Evolutionary conservation across 441 rosid species (phyloP), one percentile per base, ranked within the genome.

Genomic region (Populus trichocarpa): DNA sequence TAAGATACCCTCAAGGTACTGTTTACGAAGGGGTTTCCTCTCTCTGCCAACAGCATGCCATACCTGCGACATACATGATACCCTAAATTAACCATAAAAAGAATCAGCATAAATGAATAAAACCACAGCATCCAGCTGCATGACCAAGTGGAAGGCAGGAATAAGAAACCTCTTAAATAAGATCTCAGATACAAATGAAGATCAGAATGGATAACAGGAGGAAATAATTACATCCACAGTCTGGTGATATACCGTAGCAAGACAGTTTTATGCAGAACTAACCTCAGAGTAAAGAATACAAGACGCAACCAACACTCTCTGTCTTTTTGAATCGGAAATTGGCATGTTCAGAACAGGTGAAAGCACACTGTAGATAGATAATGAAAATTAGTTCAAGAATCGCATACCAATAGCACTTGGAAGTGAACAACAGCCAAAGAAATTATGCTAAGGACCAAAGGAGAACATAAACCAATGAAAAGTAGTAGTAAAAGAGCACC

Each of bases 221-320:
- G 73, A 75, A 64, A 77, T 46, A 77, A 75, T n/a, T 20, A 61
- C 66, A 63, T 4, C 14, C 42, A 36, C 6, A 67, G 59, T 75
- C 26, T 35, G n/a, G 12, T 50, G n/a, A 67, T 69, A 67, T 36
- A 72, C 61, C 35, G 71, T 61, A 77, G 69, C 64, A 78, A 78
- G 42, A 75, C 59, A 79, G 70, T 74, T 82, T 70, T 83, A 78
- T 35, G 71, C 50, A 80, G 76, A 86, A 89, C 98, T 82, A 85
- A 97, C 99, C 99, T 97, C 99, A 61, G 99, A 93, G 86, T 88
- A 95, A n/a, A 97, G 95, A 86, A 97, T 94, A 84, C 99, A 97
- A 70, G 97, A 91, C 53, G 99, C 97, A 79, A 95, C 99, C 89
- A 97, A 84, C 80, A 97, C 99, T 87, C 99, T 86, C 81, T 95